Evolutionary conservation across 2,329 filamentous ascomycete species (phyloP).

Genomic region (Penicillium hordei): DNA sequence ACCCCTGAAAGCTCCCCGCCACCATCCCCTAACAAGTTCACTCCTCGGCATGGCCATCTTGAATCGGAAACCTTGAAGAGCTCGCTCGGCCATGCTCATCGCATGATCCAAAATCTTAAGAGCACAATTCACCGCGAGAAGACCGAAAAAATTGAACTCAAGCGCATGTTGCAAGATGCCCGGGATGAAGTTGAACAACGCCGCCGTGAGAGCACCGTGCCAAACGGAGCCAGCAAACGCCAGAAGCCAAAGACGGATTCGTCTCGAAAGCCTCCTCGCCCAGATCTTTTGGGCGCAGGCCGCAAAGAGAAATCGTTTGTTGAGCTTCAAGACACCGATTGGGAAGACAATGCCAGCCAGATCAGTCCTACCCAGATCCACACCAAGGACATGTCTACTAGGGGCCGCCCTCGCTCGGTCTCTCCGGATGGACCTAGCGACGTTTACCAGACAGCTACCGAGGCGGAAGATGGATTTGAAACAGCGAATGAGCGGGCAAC

Average conservation of each 20-base stretch:
- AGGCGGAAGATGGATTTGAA: conserved; percentile 67
- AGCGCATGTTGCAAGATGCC: conserved; percentile 90
- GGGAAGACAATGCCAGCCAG: conserved; percentile 76
- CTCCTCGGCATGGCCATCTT: conserved; percentile 85
- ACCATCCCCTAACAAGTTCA: conserved; percentile 84
- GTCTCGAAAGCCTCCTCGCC: conserved; percentile 75
- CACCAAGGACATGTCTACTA: conserved; percentile 31
- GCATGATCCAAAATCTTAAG: conserved; percentile 94
- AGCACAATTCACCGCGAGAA: conserved; percentile 96
- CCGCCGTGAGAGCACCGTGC: conserved; percentile 53
- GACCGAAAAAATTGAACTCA: conserved; percentile 95
- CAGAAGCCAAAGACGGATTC: conserved; percentile 63
- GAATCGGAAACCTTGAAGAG: conserved; percentile 95
- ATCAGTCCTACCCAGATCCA: conserved; percentile 55
- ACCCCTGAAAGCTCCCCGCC: conserved; percentile 91
- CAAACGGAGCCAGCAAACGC: conserved; percentile 51
- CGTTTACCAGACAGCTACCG: conserved; percentile 78
- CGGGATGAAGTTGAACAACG: conserved; percentile 82
- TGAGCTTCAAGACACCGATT: conserved; percentile 75
- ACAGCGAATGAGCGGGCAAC: conserved; percentile 73
- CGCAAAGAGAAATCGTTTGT: conserved; percentile 76
- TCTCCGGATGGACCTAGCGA: conserved; percentile 58
- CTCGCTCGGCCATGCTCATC: conserved; percentile 88
- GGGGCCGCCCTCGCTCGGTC: conserved; percentile 24
- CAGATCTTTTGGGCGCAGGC: conserved; percentile 71